These are phyloP conservation scores for Neltuma alba DNA, from an alignment of 306 rosid genomes.

Conservation along the genomic window DNA sequence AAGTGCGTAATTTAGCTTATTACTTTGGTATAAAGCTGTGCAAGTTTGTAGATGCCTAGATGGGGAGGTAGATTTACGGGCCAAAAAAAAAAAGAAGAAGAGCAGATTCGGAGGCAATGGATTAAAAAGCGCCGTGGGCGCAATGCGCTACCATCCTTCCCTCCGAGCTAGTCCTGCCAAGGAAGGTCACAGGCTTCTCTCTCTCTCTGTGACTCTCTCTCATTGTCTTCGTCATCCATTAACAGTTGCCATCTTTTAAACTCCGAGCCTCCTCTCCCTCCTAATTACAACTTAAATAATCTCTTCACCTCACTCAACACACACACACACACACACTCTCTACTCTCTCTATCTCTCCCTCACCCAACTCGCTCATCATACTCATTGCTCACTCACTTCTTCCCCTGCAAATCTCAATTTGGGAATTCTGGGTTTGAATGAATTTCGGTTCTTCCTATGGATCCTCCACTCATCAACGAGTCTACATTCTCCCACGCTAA, in stretches of 20 bases:
- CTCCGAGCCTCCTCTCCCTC: background rate
- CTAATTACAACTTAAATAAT: background rate
- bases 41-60: too few species aligned
- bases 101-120: background rate
- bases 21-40: too few species aligned
- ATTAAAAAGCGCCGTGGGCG: background rate
- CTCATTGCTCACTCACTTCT: background rate
- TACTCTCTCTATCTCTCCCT: background rate
- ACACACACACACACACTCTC: background rate
- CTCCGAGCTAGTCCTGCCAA: background rate
- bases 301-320: background rate
- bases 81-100: too few species aligned
- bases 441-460: constrained; percentile 55
- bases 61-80: too few species aligned
- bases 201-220: background rate
- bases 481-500: constrained; percentile 78
- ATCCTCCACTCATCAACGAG: constrained; percentile 71
- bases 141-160: background rate
- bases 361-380: background rate
- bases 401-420: background rate
- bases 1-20: background rate
- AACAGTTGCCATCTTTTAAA: constrained; percentile 14
- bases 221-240: constrained; percentile 2
- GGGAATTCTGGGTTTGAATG: constrained; percentile 28
- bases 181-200: background rate